Base-by-base conservation (phyloP, 1,284 basidiomycete species). In the Afroboletus lepidellus region DNA sequence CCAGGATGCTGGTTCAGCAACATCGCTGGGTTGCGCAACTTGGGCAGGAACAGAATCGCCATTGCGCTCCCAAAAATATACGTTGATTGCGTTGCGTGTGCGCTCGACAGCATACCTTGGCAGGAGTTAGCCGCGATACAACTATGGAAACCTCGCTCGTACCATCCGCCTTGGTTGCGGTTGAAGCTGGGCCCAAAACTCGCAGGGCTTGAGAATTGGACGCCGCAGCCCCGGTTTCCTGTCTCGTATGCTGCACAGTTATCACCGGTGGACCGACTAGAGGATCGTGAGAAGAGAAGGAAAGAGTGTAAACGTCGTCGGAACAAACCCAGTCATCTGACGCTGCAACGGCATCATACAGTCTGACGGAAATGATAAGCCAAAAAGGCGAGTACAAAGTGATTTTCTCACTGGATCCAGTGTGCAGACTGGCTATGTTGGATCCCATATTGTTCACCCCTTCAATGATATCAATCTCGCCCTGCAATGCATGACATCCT, bases 171-270 rank as follows among this genome's bases (percentile, higher is more conserved):
- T 32, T 69, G 63, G 46, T 62, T 65, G 38, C 39, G 37, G 61
- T 78, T 79, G 60, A 78, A 75, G 18, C 51, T 36, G 9, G 69
- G 64, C 7, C 77, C 77, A 53, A 68, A 75, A 34, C 64, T 72
- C 6, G 46, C 39, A 8, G 1, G 12, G 18, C 67, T 59, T n/a
- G 66, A 63, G 42, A 73, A 68, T 38, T 63, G 55, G 41, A 79
- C 74, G 16, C 74, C 74, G 57, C 80, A 81, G 0, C 79, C 79
- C 16, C 61, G 58, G 56, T 81, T 80, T 38, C 62, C 51, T 3
- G 60, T 62, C 44, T 62, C 60, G 29, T 52, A 53, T 23, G 63
- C 60, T n/a, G 60, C 60, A 25, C 65, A 67, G 24, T 64, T 64
- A 11, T 56, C 38, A 15, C 51, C 54, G 8, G 3, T 2, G 11